Evolutionary conservation across 148 eudicot species (phyloP).

Genomic region (Chenopodium album): DNA sequence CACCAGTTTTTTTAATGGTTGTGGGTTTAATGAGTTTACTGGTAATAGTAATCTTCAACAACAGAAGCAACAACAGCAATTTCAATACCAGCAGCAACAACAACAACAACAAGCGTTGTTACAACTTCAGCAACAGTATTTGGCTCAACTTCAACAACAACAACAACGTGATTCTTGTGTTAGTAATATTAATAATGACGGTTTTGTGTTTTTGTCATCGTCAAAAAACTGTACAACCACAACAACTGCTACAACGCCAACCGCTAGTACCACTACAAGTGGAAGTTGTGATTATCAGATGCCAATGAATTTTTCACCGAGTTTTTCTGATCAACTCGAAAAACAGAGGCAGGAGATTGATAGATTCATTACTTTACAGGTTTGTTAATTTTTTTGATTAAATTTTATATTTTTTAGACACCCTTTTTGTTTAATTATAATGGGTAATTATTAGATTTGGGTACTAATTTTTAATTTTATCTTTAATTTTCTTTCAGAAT

Average conservation of each 20-base stretch:
- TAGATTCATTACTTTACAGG: conserved; percentile 58
- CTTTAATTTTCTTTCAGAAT: conserved; percentile 37
- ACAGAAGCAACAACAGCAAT: conserved; percentile 28
- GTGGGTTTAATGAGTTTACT: conserved; percentile 27
- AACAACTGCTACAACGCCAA: conserved; percentile 4
- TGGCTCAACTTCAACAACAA: conserved; percentile 18
- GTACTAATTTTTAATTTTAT: neutral
- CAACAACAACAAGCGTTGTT: conserved; percentile 15
- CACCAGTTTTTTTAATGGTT: conserved; percentile 16
- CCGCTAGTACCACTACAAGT: conserved; percentile 25
- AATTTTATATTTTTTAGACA: neutral
- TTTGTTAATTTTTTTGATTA: conserved; percentile 5
- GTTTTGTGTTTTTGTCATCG: conserved; percentile 19
- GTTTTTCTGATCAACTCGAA: conserved; percentile 35
- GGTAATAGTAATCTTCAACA: conserved; percentile 28
- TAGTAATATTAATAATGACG: neutral
- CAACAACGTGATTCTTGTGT: conserved; percentile 1
- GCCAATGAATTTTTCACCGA: conserved; percentile 24
- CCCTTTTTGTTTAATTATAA: conserved; percentile 2
- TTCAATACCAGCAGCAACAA: conserved; percentile 12
- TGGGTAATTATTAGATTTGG: conserved; percentile 16
- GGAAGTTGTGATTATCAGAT: conserved; percentile 15
- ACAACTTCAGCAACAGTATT: conserved; percentile 22
- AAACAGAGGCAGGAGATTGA: conserved; percentile 57
- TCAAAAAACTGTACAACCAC: conserved; percentile 4